Evolutionary conservation across 177 flowering plant species (phyloP), one percentile per base, ranked within the genome.

Genomic region (Vitis hybrid): DNA sequence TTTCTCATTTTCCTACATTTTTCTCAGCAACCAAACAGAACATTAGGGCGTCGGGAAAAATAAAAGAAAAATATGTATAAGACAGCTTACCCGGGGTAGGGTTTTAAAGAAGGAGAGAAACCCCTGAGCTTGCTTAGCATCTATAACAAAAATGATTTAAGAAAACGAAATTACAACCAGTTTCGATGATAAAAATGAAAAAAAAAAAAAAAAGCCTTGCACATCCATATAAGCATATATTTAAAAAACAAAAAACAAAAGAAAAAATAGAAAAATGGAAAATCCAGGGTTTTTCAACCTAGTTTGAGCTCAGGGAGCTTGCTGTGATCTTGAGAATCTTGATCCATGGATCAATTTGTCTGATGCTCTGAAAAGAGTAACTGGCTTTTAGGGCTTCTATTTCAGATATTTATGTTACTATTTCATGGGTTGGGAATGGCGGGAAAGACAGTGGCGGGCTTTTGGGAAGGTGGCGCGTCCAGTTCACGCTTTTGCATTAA

Each of bases 111-210:
- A 91, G n/a, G 97, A 83, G 29, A 93, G 89, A 80, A 95, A 95
- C 82, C 99, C 98, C 81, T 88, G 99, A 63, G 98, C 95, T 82
- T 95, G 99, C 79, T 83, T 93, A 10, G 93, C 93, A 84, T 95
- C 99, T 94, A 65, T 64, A 33, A 29, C 33, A 31, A 13, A 4
- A 26, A 53, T 19, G 52, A 19, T 57, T 14, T 26, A 26, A 26
- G 29, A 64, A 10, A 22, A 71, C 11, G 14, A 9, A 29, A 67
- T 60, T 61, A 39, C 45, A 39, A 39, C 45, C 51, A 59, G 10
- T 26, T 26, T 19, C 45, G 57, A 45, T 21, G 19, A 65, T 50
- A 31, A 59, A 22, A 52, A 53, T 15, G 31, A 22, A 16, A 14
- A 58, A 5, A 52, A 65, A 48, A 5, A 18, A 18, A 58, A 5